Evolutionary conservation across 345 rosid genomes (phyloP), one percentile per base, ranked within the genome.

Genomic region (Durio zibethinus): DNA sequence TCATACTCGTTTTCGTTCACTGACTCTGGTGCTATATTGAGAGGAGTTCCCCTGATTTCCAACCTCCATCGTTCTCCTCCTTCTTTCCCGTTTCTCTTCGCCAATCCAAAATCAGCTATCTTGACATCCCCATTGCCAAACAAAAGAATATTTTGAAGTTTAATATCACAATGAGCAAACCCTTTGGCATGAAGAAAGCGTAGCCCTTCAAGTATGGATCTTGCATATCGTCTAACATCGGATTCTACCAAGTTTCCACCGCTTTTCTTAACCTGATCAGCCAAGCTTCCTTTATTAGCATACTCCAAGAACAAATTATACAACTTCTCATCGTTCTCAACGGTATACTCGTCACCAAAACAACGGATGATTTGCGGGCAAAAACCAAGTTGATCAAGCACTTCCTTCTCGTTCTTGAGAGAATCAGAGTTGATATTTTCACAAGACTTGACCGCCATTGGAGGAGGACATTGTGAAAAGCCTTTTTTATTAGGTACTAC

Each of bases 21-120:
- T 0, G 97, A 81, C 71, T 94, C 98, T 11, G 97, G 98, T 52
- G 97, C 89, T 88, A 91, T 81, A 68, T 90, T 93, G 74, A 91
- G 74, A 52, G 93, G 91, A 38, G 98, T 94, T 1, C 98, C 98
- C 72, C 94, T 72, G 75, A 87, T 82, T 86, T 85, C 77, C 45
- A 80, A 48, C 59, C 72, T 52, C 66, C 76, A 21, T 69, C 50
- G 47, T 36, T 59, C 71, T 47, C 59, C 82, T 35, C 27, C 72
- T 33, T 29, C 8, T 33, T 48, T 18, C 62, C 85, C 25, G 12
- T 69, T 77, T 56, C 78, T 87, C 87, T 80, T 92, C 7, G 97
- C 88, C 63, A 92, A 79, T 38, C 97, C 98, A 18, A 92, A 94
- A 80, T 94, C 97, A 2, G 94, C 90, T 12, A 92, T 88, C 81